Percentiles rank a stretch among this genome's conserved stretches.
phyloP scores from a whole-genome alignment of 768 basidiomycete genomes.

The Agaricus blazei region DNA sequence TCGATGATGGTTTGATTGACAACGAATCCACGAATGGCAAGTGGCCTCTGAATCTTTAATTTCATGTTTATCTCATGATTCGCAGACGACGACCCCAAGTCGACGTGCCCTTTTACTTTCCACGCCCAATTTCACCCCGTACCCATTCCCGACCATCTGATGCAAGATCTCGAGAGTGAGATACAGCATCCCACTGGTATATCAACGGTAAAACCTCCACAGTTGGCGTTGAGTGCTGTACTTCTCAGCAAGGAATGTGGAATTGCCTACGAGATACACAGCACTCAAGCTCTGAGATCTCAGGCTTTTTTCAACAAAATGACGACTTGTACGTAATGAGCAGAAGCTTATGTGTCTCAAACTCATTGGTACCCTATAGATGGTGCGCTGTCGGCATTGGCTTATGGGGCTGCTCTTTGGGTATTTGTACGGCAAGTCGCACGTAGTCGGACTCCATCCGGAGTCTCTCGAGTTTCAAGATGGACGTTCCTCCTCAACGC shows the following conservation, averaged over 20 bases:
- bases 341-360: neutral
- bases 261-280: constrained; percentile 58
- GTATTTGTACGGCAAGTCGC: constrained; percentile 74
- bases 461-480: constrained; percentile 71
- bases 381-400: constrained; percentile 62
- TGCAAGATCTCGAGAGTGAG: constrained; percentile 72
- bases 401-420: constrained; percentile 61
- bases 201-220: constrained; percentile 51
- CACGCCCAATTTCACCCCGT: constrained; percentile 61
- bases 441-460: constrained; percentile 70
- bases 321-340: constrained; percentile 45
- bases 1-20: constrained; percentile 61
- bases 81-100: constrained; percentile 43
- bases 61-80: neutral
- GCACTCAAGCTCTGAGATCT: constrained; percentile 70
- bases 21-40: constrained; percentile 32
- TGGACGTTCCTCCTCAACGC: constrained; percentile 82
- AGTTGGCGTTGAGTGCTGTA: constrained; percentile 55
- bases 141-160: constrained; percentile 43
- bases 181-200: constrained; percentile 70
- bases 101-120: constrained; percentile 61
- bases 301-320: constrained; percentile 71
- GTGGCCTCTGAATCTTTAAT: neutral
- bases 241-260: constrained; percentile 81
- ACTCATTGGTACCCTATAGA: constrained; percentile 38